Evolutionary conservation across 2,329 filamentous ascomycete species (phyloP), one percentile per base, ranked within the genome.

Genomic region (Ceratocystis diversiconidia): DNA sequence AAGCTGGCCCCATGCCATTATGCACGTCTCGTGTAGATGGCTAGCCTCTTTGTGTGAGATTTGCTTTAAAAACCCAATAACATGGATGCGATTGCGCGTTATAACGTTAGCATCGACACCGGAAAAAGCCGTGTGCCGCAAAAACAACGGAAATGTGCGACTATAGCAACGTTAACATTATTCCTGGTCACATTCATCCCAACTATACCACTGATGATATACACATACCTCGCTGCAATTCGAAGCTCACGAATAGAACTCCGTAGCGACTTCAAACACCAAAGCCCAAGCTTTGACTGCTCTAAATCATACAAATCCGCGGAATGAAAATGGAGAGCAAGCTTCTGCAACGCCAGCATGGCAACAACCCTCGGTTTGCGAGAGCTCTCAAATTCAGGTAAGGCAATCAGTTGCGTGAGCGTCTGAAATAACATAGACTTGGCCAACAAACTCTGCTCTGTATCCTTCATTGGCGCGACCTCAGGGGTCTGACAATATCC

Each of bases 161-260:
- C 85, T 87, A 68, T 17, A 66, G 65, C 6, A 70, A 72, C 12
- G 12, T 63, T 41, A 66, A 64, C 61, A 68, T 43, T 64, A 17
- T 5, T 8, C 17, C 15, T 6, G 19, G 32, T 10, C 32, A 36
- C 8, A 1, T 36, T 3, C 36, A 41, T 41, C 41, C 17, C 17
- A 12, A 12, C 4, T 52, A 44, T 28, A 61, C 25, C 10, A 28
- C 28, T 3, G 7, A 25, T 17, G 12, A 48, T 50, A 1, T 7
- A 73, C 76, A 73, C 76, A 71, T 78, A 87, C 79, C 87, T 88
- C 66, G 92, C 88, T 46, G 87, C 87, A 70, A 96, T 83, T 41
- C 92, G 85, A 32, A 97, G 77, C 73, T 97, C 94, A 72, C 92
- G 83, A 22, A 90, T 75, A 1, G 92, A 95, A 74, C 92, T 95